Evolutionary conservation across 805 yeast species (phyloP).

Genomic region (Candida boidinii): DNA sequence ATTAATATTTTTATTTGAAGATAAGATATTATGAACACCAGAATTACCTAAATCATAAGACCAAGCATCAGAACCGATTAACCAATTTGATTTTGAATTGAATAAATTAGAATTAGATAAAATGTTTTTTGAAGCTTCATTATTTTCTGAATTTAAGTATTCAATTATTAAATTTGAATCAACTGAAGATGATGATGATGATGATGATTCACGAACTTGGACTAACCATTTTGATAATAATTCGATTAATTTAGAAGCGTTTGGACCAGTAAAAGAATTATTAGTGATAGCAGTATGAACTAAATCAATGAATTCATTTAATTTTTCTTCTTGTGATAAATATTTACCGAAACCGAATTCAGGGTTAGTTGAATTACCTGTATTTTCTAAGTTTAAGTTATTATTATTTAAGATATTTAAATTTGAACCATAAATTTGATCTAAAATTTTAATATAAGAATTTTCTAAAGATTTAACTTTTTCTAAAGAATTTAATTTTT

Average conservation of each 20-base stretch:
- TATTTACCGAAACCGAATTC: conserved; percentile 83
- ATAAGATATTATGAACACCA: conserved; percentile 78
- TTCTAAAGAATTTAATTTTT: conserved; percentile 35
- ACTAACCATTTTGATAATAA: conserved; percentile 65
- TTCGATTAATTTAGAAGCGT: conserved; percentile 42
- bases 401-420: conserved; percentile 53
- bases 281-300: conserved; percentile 38
- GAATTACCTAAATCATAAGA: conserved; percentile 86
- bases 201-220: conserved; percentile 30
- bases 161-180: conserved; percentile 19
- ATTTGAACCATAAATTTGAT: conserved; percentile 53
- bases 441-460: conserved; percentile 67
- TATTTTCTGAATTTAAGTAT: conserved; percentile 28
- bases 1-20: conserved; percentile 71
- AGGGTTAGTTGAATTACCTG: conserved; percentile 46
- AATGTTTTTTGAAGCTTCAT: conserved; percentile 35
- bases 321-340: conserved; percentile 47
- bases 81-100: conserved; percentile 55
- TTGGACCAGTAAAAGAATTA: conserved; percentile 32
- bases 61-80: conserved; percentile 94
- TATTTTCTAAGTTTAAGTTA: conserved; percentile 34
- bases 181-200: conserved; percentile 18
- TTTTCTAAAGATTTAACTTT: conserved; percentile 53
- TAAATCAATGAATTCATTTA: conserved; percentile 32
- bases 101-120: conserved; percentile 39